Evolutionary conservation across 2,329 filamentous ascomycete genomes (phyloP).

Genomic region (Taxawa tesnikishii): DNA sequence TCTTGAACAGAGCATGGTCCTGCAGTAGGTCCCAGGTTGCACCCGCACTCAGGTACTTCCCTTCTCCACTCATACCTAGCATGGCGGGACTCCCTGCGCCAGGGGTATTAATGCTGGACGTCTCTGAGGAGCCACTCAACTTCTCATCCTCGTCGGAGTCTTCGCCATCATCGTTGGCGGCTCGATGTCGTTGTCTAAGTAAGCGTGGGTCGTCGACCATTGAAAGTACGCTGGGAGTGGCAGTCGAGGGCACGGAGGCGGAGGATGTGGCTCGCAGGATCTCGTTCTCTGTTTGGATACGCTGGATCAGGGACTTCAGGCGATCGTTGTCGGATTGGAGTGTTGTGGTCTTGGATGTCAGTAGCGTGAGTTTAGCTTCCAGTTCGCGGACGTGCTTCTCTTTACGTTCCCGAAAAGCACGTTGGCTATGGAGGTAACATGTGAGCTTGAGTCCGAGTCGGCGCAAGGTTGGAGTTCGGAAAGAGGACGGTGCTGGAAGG

Average conservation of each 20-base stretch:
- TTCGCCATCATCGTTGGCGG: slow-evolving; percentile 8
- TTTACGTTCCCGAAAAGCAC: slow-evolving; percentile 91
- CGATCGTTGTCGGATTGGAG: slow-evolving; percentile 76
- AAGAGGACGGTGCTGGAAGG: slow-evolving; percentile 1
- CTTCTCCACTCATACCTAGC: too few species aligned
- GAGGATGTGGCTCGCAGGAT: slow-evolving; percentile 70
- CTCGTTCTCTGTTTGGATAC: slow-evolving; percentile 81
- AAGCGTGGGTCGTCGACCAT: slow-evolving; percentile 17
- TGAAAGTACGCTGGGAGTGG: slow-evolving; percentile 28
- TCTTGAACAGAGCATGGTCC: slow-evolving; percentile 61
- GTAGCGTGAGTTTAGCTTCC: slow-evolving; percentile 66
- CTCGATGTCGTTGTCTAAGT: slow-evolving; percentile 10
- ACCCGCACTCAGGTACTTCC: slow-evolving; percentile 51
- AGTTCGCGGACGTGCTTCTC: slow-evolving; percentile 90
- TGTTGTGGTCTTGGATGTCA: slow-evolving; percentile 62
- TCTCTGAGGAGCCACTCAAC: too few species aligned
- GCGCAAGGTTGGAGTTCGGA: neutral
- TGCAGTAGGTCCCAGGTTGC: slow-evolving; percentile 89
- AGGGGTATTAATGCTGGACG: too few species aligned
- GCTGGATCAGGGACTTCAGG: slow-evolving; percentile 71
- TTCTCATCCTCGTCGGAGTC: neutral
- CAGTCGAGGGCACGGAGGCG: slow-evolving; percentile 30
- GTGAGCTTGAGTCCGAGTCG: slow-evolving; percentile 1
- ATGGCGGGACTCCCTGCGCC: too few species aligned
- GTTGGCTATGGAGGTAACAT: slow-evolving; percentile 50